These are phyloP conservation scores for Rhizopogon salebrosus DNA, from an alignment of 768 basidiomycete genomes.

Conservation along the genomic window DNA sequence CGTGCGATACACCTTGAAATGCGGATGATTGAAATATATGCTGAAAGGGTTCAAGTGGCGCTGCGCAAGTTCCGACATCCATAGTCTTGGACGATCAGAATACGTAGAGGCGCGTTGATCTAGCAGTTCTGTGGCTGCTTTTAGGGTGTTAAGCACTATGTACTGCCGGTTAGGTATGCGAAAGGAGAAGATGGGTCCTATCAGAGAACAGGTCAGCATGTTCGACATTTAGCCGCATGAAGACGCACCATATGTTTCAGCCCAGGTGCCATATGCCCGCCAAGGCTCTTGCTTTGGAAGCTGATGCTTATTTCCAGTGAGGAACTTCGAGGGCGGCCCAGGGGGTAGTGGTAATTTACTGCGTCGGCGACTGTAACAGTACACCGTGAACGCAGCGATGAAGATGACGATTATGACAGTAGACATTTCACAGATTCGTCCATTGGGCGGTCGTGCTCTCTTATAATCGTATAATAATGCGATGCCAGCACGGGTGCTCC, in stretches of 20 bases:
- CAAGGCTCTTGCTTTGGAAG: not conserved
- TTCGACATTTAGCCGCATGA: not conserved
- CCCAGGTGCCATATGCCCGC: not conserved
- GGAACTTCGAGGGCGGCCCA: not conserved
- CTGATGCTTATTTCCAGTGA: not conserved
- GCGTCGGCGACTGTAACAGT: not conserved
- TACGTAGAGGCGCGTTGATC: not conserved
- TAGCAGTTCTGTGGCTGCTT: not conserved
- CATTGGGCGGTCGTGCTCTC: not conserved
- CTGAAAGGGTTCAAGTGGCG: not conserved
- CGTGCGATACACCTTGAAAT: not conserved
- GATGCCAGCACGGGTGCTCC: too few species aligned
- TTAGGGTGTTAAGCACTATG: not conserved
- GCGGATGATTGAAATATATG: not conserved
- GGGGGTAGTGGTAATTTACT: not conserved
- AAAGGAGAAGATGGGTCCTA: not conserved
- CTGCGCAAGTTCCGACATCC: not conserved
- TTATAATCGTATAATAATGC: not conserved
- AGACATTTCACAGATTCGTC: not conserved
- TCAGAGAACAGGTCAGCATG: not conserved
- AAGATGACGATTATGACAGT: not conserved
- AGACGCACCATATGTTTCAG: not conserved
- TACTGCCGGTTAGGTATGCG: not conserved
- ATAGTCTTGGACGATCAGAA: not conserved
- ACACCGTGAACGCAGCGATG: not conserved